Evolutionary conservation across 345 rosid species (phyloP).

Genomic region (Citrus inodora): DNA sequence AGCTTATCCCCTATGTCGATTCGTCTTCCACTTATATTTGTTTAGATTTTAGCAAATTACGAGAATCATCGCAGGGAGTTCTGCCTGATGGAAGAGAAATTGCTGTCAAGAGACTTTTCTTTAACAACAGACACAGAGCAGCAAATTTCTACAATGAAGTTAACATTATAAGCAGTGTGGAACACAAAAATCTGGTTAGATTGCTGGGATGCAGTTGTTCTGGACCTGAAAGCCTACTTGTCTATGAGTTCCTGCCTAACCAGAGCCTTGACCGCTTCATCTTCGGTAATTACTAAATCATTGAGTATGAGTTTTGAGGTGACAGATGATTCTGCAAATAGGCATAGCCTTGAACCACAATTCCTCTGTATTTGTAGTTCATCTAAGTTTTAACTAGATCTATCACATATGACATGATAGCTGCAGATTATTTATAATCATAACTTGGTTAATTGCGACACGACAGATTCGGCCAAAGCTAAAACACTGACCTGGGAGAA

Average conservation of each 20-base stretch:
- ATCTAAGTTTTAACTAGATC: not conserved
- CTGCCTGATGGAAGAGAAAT: slow-evolving; percentile 86
- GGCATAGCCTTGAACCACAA: not conserved
- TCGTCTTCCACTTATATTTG: not conserved
- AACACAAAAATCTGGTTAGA: slow-evolving; percentile 91
- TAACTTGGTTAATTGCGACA: not conserved
- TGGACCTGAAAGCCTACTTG: slow-evolving; percentile 93
- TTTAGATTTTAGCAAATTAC: not conserved
- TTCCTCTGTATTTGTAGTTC: not conserved
- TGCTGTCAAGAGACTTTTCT: slow-evolving; percentile 88
- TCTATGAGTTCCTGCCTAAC: slow-evolving; percentile 79
- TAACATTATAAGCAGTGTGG: slow-evolving; percentile 79
- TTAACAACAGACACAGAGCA: slow-evolving; percentile 86
- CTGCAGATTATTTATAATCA: not conserved
- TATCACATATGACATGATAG: not conserved
- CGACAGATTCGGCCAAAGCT: slow-evolving; percentile 62
- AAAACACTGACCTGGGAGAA: slow-evolving; percentile 65
- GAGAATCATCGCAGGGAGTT: slow-evolving; percentile 50
- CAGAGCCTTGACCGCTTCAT: slow-evolving; percentile 83
- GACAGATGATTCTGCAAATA: not conserved
- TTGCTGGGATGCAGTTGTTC: slow-evolving; percentile 89
- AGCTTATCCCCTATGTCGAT: not conserved
- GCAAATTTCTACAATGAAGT: slow-evolving; percentile 93
- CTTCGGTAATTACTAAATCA: slow-evolving; percentile 44
- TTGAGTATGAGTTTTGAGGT: not conserved